Conservation (phyloP, 2,329 filamentous ascomycete genomes). For the Ophiostoma populinum region DNA sequence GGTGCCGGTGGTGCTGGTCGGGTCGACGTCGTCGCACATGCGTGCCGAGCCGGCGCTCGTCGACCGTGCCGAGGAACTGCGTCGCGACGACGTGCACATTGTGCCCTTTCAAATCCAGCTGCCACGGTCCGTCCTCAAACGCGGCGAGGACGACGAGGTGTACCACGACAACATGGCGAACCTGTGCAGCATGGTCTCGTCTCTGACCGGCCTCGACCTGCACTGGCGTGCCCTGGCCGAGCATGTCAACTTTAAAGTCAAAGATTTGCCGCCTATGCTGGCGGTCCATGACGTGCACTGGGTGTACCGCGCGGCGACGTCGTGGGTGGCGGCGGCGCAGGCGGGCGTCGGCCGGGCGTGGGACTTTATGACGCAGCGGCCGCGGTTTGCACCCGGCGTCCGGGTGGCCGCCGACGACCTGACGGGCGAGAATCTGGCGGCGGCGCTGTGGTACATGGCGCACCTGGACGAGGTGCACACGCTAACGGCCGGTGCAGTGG, state of each 20-base stretch:
- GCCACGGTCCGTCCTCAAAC: no score
- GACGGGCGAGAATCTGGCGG: no score
- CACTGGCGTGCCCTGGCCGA: neutral
- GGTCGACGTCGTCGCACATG: slow-evolving; percentile 47
- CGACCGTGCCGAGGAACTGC: slow-evolving; percentile 17
- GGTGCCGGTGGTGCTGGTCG: slow-evolving; percentile 62
- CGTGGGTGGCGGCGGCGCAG: slow-evolving; percentile 13
- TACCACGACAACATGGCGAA: slow-evolving; percentile 29
- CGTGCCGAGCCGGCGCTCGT: slow-evolving; percentile 19
- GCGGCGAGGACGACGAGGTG: slow-evolving; percentile 19
- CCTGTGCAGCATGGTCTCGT: slow-evolving; percentile 27
- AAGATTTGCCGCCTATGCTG: no score
- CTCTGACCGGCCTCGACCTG: slow-evolving; percentile 15
- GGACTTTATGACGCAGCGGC: no score
- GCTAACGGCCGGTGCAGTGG: slow-evolving; percentile 9
- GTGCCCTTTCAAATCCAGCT: slow-evolving; percentile 14
- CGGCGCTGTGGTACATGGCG: slow-evolving; percentile 14
- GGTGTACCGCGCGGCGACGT: slow-evolving; percentile 17
- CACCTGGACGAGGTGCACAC: slow-evolving; percentile 15
- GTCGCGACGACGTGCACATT: slow-evolving; percentile 17
- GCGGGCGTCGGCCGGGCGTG: no score
- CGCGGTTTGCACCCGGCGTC: no score
- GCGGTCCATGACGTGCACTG: slow-evolving; percentile 18
- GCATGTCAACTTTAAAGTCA: no score
- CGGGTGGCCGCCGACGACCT: no score